Evolutionary conservation across 2,329 filamentous ascomycete genomes (phyloP).

Genomic region (Beauveria pseudobassiana): DNA sequence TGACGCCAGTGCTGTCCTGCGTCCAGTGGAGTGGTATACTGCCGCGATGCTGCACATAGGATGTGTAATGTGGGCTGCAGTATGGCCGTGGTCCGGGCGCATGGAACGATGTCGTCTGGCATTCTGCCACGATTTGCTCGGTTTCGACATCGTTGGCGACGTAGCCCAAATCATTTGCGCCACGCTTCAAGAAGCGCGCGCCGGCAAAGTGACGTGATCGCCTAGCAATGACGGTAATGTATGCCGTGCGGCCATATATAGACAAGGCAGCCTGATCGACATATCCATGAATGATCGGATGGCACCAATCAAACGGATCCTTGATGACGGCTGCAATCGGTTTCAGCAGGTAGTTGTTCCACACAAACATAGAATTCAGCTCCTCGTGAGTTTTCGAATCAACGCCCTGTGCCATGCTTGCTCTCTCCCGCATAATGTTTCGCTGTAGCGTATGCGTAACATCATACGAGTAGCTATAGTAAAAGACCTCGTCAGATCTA

Average conservation of each 20-base stretch:
- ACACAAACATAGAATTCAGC: constrained; percentile 94
- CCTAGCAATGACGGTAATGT: constrained; percentile 88
- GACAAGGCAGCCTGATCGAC: constrained; percentile 80
- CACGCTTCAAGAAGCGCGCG: constrained; percentile 87
- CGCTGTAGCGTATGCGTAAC: constrained; percentile 87
- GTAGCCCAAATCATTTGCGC: constrained; percentile 88
- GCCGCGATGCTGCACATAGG: constrained; percentile 91
- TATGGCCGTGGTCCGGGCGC: constrained; percentile 79
- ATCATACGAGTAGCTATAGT: constrained; percentile 98
- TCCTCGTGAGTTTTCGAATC: constrained; percentile 53
- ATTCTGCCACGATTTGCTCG: constrained; percentile 95
- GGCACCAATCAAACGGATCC: constrained; percentile 89
- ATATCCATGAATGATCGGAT: constrained; percentile 92
- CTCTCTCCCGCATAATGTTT: constrained; percentile 78
- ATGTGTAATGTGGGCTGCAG: constrained; percentile 86
- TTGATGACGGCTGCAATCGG: constrained; percentile 64
- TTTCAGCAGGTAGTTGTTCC: constrained; percentile 84
- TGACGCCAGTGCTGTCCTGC: constrained; percentile 90
- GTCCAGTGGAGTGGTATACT: constrained; percentile 98
- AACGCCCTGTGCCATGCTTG: constrained; percentile 58
- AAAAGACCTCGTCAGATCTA: constrained; percentile 85
- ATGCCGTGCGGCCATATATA: constrained; percentile 81
- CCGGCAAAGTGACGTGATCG: constrained; percentile 91
- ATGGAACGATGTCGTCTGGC: constrained; percentile 91
- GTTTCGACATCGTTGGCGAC: constrained; percentile 99